phyloP scores from a whole-genome alignment of 805 yeast genomes.

The Sugiyamaella floridensis region DNA sequence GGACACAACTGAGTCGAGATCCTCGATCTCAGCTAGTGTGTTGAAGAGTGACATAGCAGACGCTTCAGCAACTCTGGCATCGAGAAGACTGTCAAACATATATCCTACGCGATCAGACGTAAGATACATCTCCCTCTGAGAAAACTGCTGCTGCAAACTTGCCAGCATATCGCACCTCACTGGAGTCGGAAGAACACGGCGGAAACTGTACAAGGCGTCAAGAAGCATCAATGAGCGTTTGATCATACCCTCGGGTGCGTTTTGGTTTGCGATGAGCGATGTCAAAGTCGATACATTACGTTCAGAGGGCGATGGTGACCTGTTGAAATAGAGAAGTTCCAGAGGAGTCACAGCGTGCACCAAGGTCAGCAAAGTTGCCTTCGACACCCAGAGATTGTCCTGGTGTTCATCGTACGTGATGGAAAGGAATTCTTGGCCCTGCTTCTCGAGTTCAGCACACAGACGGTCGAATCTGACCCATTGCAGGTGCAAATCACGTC shows the following conservation, averaged over 20 bases:
- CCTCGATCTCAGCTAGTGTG: constrained; percentile 9
- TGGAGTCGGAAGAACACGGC: constrained; percentile 34
- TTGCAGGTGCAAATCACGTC: constrained; percentile 39
- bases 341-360: constrained; percentile 31
- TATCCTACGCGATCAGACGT: constrained; percentile 20
- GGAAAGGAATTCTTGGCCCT: constrained; percentile 53
- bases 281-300: constrained; percentile 24
- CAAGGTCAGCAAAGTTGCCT: constrained; percentile 32
- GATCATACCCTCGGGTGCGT: constrained; percentile 20
- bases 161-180: constrained; percentile 31
- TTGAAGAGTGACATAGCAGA: constrained; percentile 12
- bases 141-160: constrained; percentile 34
- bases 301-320: constrained; percentile 24
- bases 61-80: constrained; percentile 8
- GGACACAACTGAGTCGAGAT: constrained; percentile 10
- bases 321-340: constrained; percentile 33
- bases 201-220: constrained; percentile 36
- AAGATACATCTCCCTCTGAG: constrained; percentile 7
- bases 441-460: constrained; percentile 62
- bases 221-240: constrained; percentile 27
- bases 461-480: constrained; percentile 67
- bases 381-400: constrained; percentile 31
- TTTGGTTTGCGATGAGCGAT: constrained; percentile 19
- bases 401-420: constrained; percentile 35
- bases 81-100: constrained; percentile 10